These are phyloP conservation scores for Fraxinus latifolia DNA, from an alignment of 305 asterid species.

Conservation along the genomic window DNA sequence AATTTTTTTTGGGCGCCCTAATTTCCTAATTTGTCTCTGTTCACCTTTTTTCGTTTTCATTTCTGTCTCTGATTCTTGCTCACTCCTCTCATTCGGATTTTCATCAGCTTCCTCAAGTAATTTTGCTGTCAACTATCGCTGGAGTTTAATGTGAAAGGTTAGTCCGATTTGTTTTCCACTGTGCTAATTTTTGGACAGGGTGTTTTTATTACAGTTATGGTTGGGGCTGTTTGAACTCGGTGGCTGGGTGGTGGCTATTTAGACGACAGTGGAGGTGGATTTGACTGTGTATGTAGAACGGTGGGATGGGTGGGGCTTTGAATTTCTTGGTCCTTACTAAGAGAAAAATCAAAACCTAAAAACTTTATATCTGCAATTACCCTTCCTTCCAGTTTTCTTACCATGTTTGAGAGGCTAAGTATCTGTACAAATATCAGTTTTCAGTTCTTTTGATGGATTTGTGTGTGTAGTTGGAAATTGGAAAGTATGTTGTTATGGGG, in stretches of 20 bases:
- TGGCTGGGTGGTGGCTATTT: background rate
- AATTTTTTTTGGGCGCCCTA: background rate
- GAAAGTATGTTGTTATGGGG: background rate
- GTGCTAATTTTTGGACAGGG: background rate
- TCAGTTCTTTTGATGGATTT: background rate
- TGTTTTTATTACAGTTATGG: background rate
- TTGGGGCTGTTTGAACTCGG: background rate
- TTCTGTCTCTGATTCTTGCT: background rate
- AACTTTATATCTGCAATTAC: background rate
- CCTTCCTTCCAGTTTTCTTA: background rate
- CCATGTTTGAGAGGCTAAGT: background rate
- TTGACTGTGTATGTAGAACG: background rate
- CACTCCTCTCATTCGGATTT: background rate
- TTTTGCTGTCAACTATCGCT: background rate
- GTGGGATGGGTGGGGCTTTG: background rate
- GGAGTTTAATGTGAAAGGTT: background rate
- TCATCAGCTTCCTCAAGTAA: background rate
- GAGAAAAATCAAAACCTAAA: background rate
- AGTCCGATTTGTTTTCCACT: background rate
- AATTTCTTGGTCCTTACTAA: background rate
- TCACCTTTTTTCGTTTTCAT: background rate
- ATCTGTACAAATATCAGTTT: background rate
- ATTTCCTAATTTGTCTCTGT: background rate
- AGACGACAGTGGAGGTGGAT: no score
- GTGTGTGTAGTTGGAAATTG: background rate